Evolutionary conservation across 2,329 filamentous ascomycete genomes (phyloP), one percentile per base, ranked within the genome.

Genomic region (Phyllosticta capitalensis): DNA sequence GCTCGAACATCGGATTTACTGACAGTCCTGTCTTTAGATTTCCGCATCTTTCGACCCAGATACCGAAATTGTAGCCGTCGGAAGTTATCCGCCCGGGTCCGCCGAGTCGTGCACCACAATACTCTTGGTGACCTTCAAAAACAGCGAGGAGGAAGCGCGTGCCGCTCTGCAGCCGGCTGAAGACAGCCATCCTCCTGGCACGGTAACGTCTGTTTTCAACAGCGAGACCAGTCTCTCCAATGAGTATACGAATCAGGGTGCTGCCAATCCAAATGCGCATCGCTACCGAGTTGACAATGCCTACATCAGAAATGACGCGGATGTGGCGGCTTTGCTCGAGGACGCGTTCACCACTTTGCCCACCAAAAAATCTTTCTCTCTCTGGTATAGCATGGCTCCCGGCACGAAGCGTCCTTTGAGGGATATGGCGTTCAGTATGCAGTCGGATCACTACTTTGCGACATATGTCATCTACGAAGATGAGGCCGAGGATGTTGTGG

Each of bases 371-470:
- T 28, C 58, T n/a, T 56, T 56, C 54, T 60, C 54, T 19, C 54
- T 60, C 5, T 60, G 54, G 58, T 56, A 54, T 30, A 59, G 56
- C 28, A 64, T 64, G 58, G 22, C 56, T 10, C 81, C 81, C 0
- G 74, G 73, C 26, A 79, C 76, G 49, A 68, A 72, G 24, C 67
- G 74, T 2, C 52, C 62, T 28, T 67, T 77, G 38, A 71, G 74
- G 0, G 77, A 79, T 60, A 83, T 83, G 81, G 81, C 81, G 3
- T 68, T 82, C 14, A 79, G 75, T 26, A 76, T 82, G 76, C 79
- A 82, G 58, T 75, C 74, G 0, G 81, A 83, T 63, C 80, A 83
- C 65, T 83, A 83, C 66, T 78, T 83, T 65, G 79, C 80, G 1
- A 58, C 80, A 2, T 83, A 83, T 63, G 72, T 77, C 0, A 68